A percentile compares a stretch with the other conserved stretches of the same genome.
phyloP scores from a whole-genome alignment of 768 basidiomycete genomes.

The Hysterangium stoloniferum region DNA sequence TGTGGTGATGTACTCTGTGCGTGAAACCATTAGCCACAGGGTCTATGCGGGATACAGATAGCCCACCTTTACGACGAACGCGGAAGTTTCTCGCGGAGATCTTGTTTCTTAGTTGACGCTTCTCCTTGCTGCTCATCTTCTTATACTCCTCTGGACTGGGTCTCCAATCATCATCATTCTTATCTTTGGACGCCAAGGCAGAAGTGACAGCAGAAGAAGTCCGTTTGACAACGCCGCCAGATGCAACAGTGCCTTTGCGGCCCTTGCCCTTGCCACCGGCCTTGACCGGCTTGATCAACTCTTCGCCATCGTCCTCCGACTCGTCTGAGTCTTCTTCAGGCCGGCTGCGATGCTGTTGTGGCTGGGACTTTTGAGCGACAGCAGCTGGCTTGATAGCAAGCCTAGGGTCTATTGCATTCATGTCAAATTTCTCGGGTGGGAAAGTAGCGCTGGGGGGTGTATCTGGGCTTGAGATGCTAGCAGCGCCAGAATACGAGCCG shows the following conservation, averaged over 20 bases:
- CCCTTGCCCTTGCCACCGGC: conserved; percentile 47
- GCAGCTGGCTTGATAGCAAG: conserved; percentile 60
- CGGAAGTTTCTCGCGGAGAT: conserved; percentile 93
- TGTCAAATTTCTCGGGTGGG: conserved; percentile 25
- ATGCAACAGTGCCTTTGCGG: conserved; percentile 60
- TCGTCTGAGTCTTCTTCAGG: conserved; percentile 28
- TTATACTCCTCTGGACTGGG: conserved; percentile 90
- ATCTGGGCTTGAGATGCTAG: conserved; percentile 18
- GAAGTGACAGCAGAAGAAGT: conserved; percentile 28
- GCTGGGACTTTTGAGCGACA: conserved; percentile 15
- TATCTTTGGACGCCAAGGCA: conserved; percentile 37
- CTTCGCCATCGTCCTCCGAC: conserved; percentile 27
- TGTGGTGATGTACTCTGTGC: conserved; percentile 83
- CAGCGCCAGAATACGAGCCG: conserved; percentile 25
- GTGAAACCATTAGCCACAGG: not conserved
- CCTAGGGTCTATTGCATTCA: conserved; percentile 63
- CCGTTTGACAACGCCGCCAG: conserved; percentile 68
- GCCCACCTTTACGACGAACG: conserved; percentile 80
- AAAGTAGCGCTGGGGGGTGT: conserved; percentile 14
- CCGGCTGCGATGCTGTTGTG: not conserved
- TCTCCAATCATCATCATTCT: conserved; percentile 70
- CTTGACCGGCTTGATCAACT: conserved; percentile 47
- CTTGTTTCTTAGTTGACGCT: conserved; percentile 94
- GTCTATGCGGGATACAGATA: not conserved
- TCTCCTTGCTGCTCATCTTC: conserved; percentile 93